Percentiles rank a stretch among this genome's conserved stretches.
Conservation (phyloP, 1,284 basidiomycete species). For the Heliocybe sulcata region DNA sequence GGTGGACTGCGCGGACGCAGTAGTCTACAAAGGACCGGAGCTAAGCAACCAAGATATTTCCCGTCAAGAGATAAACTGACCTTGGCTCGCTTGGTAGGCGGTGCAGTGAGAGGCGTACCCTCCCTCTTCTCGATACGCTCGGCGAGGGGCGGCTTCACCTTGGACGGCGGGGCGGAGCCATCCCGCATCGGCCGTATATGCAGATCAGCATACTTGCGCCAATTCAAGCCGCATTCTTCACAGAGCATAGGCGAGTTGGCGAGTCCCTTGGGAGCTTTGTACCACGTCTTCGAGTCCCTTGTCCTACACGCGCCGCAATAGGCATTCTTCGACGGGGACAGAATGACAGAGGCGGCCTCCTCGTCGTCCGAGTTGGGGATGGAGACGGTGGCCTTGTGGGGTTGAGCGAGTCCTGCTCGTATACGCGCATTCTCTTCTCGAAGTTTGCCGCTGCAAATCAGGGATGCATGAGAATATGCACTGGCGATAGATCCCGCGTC, state of each 20-base stretch:
- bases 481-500: background rate
- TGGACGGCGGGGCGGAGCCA: conserved; percentile 35
- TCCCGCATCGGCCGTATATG: conserved; percentile 68
- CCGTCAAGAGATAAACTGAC: conserved; percentile 31
- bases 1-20: conserved; percentile 38
- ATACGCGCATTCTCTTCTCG: conserved; percentile 56
- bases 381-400: conserved; percentile 12
- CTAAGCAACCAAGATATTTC: conserved; percentile 1
- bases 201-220: conserved; percentile 86
- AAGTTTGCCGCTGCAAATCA: conserved; percentile 45
- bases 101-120: conserved; percentile 63
- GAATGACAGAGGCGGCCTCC: conserved; percentile 50
- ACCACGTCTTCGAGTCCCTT: conserved; percentile 72
- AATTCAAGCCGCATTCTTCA: conserved; percentile 73
- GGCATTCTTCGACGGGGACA: conserved; percentile 44
- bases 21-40: conserved; percentile 29
- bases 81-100: conserved; percentile 59
- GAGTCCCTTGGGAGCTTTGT: conserved; percentile 80
- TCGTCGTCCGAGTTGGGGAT: conserved; percentile 53
- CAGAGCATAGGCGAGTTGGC: conserved; percentile 63
- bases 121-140: conserved; percentile 57
- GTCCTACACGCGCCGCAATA: conserved; percentile 76
- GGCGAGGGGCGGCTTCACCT: conserved; percentile 35
- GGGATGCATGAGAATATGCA: background rate
- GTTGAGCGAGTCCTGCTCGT: conserved; percentile 35